A percentile compares a stretch with the other conserved stretches of the same genome.
Evolutionary conservation across 805 yeast species (phyloP).

Genomic region (Myxozyma neglecta): DNA sequence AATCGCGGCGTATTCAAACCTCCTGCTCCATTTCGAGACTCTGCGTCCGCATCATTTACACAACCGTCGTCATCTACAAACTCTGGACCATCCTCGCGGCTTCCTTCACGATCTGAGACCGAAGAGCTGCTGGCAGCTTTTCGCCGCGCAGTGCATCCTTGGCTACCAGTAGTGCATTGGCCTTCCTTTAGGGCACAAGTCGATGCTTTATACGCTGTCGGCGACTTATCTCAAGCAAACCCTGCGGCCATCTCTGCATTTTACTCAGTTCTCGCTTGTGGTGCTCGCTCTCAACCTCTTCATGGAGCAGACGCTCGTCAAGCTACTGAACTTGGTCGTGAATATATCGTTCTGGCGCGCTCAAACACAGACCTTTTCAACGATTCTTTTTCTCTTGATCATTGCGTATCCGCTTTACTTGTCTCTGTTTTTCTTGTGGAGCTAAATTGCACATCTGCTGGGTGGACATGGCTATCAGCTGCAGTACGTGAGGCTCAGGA

Average conservation of each 20-base stretch:
- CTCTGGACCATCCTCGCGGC: neutral
- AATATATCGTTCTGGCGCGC: constrained; percentile 11
- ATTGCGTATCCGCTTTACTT: constrained; percentile 31
- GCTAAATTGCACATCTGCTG: constrained; percentile 30
- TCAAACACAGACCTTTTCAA: constrained; percentile 23
- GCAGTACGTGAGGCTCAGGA: constrained; percentile 31
- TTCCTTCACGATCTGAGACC: constrained; percentile 31
- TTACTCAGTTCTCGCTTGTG: constrained; percentile 35
- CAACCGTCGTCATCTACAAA: neutral
- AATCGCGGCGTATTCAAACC: constrained; percentile 27
- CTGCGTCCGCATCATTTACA: neutral
- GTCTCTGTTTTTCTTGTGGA: constrained; percentile 32
- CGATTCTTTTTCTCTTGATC: constrained; percentile 28
- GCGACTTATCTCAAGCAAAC: constrained; percentile 8
- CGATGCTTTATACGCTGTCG: constrained; percentile 25
- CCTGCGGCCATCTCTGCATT: constrained; percentile 32
- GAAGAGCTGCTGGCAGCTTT: constrained; percentile 29
- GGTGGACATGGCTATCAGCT: constrained; percentile 34
- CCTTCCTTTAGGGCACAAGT: constrained; percentile 23
- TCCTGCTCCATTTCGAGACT: constrained; percentile 26
- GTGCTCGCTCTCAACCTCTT: constrained; percentile 29
- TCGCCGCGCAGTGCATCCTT: constrained; percentile 32
- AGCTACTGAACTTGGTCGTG: constrained; percentile 22
- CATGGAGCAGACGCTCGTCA: constrained; percentile 22
- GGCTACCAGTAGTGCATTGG: constrained; percentile 38